Evolutionary conservation across 2,329 filamentous ascomycete genomes (phyloP), one percentile per base, ranked within the genome.

Genomic region (Hawksworthiomyces lignivorus): DNA sequence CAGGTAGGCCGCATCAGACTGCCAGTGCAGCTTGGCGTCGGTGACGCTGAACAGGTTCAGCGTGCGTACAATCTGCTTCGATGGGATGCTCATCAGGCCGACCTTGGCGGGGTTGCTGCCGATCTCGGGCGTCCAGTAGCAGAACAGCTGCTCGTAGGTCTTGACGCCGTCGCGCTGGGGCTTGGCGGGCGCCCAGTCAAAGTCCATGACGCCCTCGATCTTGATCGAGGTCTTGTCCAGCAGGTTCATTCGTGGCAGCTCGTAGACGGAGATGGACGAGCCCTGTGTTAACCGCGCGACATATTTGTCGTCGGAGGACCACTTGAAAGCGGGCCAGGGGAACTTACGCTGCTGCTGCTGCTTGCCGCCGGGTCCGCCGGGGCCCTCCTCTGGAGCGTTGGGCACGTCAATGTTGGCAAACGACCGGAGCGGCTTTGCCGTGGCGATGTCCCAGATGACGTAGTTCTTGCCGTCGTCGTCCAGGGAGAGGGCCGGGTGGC

Each of bases 391-490:
- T 37, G 63, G 65, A 28, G 68, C 67, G 36, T 76, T 75, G 22
- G 85, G 79, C 12, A 86, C 68, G 52, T 98, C 92, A 50, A 95
- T 76, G 53, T 90, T 94, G 49, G 87, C 81, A 60, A 98, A 98
- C 0, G 92, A 97, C 50, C 92, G 85, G 38, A 98, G 75, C 43
- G 90, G 87, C 62, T 90, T 85, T 55, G 80, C 82, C 9, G 90
- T 92, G 39, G 86, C 84, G 48, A 97, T 82, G 58, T 97, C 90
- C 92, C 92, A 98, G 58, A 98, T 89, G 58, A 98, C 84, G 64
- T 97, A 97, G 75, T 97, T 96, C 75, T 97, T 97, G 64, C 92
- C 92, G 55, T 98, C 90, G 58, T 98, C 92, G 57, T 97, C 92
- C 47, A 88, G 72, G 4, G 86, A 82, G 38, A 96, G 73, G n/a